Evolutionary conservation across 306 rosid genomes (phyloP).

Genomic region (Vigna angularis): DNA sequence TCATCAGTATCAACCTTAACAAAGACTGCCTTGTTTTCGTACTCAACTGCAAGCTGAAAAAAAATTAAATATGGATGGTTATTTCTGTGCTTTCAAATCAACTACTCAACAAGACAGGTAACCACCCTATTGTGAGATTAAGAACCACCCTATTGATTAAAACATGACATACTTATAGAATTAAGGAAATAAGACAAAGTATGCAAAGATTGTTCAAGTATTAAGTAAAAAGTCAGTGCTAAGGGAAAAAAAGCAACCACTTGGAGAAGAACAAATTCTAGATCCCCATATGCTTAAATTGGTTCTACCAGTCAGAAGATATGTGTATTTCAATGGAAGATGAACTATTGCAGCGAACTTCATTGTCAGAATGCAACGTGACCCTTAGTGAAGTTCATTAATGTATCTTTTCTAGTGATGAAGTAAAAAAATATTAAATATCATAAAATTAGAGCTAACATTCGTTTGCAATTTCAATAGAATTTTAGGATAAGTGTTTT

Average conservation of each 20-base stretch:
- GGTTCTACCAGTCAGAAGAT: constrained; percentile 1
- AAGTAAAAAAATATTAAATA: constrained; percentile 24
- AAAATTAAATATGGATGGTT: constrained; percentile 25
- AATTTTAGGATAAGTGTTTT: constrained; percentile 15
- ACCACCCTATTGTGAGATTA: constrained; percentile 10
- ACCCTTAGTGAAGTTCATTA: constrained; percentile 23
- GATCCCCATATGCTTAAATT: not conserved
- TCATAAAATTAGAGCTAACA: constrained; percentile 17
- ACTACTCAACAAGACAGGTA: not conserved
- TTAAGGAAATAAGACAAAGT: constrained; percentile 21
- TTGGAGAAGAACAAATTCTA: constrained; percentile 23
- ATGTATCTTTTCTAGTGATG: constrained; percentile 26
- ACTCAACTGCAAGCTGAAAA: constrained; percentile 92
- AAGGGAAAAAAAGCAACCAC: constrained; percentile 14
- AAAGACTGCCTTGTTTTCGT: constrained; percentile 63
- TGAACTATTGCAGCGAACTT: not conserved
- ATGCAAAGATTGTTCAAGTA: not conserved
- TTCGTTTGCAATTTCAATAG: not conserved
- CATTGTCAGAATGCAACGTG: constrained; percentile 3
- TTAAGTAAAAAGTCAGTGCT: not conserved
- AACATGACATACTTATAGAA: constrained; percentile 16
- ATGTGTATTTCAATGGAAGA: not conserved
- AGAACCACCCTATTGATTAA: constrained; percentile 11
- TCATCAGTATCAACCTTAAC: constrained; percentile 93
- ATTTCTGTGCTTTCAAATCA: constrained; percentile 35